phyloP scores from a whole-genome alignment of 1,284 basidiomycete species.

The Phenoliferia sp. region DNA sequence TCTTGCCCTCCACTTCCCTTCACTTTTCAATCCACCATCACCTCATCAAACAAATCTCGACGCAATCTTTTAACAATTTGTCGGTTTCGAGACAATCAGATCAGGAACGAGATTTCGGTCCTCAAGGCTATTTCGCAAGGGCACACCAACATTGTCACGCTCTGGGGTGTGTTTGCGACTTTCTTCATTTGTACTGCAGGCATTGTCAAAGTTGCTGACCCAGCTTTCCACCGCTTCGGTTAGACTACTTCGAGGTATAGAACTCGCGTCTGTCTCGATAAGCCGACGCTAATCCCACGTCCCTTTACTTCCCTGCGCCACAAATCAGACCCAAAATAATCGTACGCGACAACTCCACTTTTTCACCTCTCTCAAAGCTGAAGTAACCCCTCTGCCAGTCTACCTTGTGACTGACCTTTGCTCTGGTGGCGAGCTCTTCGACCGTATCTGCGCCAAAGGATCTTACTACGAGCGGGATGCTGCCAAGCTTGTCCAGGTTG shows the following conservation, averaged over 20 bases:
- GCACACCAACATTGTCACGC: constrained; percentile 59
- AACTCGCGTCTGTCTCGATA: not conserved
- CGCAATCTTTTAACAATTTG: too few species aligned
- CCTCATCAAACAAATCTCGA: too few species aligned
- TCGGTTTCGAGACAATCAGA: constrained; percentile 50
- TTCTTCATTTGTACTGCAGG: not conserved
- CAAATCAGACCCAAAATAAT: constrained; percentile 77
- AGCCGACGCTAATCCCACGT: not conserved
- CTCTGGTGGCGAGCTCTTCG: constrained; percentile 95
- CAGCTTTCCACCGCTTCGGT: not conserved
- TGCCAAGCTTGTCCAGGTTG: constrained; percentile 78
- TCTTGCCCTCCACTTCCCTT: not conserved
- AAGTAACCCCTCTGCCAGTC: constrained; percentile 11
- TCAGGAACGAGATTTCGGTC: constrained; percentile 93
- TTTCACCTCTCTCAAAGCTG: not conserved
- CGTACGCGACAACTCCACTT: constrained; percentile 49
- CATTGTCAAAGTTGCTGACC: not conserved
- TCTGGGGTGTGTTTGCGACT: constrained; percentile 33
- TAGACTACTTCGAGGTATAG: constrained; percentile 90
- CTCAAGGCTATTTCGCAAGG: constrained; percentile 91
- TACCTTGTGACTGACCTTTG: constrained; percentile 90
- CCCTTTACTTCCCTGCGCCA: too few species aligned
- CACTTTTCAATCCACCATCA: too few species aligned
- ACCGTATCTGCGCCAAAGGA: constrained; percentile 95
- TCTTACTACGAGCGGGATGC: constrained; percentile 60